Evolutionary conservation across 139 green algal species (phyloP).

Genomic region (Haematococcus sp.): DNA sequence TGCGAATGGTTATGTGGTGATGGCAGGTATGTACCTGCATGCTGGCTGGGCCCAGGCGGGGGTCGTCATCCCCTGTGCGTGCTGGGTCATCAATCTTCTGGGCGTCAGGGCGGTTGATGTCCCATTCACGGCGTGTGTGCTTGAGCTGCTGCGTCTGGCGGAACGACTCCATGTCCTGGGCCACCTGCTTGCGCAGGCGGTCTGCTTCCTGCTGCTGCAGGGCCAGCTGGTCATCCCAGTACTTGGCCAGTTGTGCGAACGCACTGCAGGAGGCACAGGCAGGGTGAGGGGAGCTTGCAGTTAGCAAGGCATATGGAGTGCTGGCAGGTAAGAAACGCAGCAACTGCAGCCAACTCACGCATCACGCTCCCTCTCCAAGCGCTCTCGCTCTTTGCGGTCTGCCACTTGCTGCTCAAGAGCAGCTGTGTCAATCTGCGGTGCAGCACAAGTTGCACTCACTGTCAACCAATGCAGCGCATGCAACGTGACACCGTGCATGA

Average conservation of each 20-base stretch:
- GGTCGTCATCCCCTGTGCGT: slow-evolving; percentile 64
- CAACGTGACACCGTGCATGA: neutral
- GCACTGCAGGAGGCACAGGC: slow-evolving; percentile 27
- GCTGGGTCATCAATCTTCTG: slow-evolving; percentile 54
- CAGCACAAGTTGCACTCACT: too few relatives aligned
- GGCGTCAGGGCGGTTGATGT: slow-evolving; percentile 67
- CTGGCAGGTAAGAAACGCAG: neutral
- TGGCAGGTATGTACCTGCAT: slow-evolving; percentile 50
- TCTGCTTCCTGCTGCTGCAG: slow-evolving; percentile 52
- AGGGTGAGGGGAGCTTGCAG: too few relatives aligned
- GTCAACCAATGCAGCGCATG: neutral
- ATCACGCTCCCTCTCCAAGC: slow-evolving; percentile 39
- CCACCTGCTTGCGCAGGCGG: slow-evolving; percentile 14
- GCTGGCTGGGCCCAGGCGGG: slow-evolving; percentile 48
- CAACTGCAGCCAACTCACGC: slow-evolving; percentile 34
- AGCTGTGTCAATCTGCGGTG: slow-evolving; percentile 50
- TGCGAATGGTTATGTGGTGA: too few relatives aligned
- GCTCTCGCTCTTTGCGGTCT: slow-evolving; percentile 37
- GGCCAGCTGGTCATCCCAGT: slow-evolving; percentile 49
- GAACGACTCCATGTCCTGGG: slow-evolving; percentile 41
- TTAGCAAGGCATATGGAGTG: neutral
- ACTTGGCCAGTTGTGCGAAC: slow-evolving; percentile 44
- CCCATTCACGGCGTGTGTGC: slow-evolving; percentile 64
- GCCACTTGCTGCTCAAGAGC: slow-evolving; percentile 46
- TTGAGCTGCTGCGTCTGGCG: slow-evolving; percentile 50